Base-by-base conservation (phyloP, 805 yeast species). In the Monosporozyma solicola region DNA sequence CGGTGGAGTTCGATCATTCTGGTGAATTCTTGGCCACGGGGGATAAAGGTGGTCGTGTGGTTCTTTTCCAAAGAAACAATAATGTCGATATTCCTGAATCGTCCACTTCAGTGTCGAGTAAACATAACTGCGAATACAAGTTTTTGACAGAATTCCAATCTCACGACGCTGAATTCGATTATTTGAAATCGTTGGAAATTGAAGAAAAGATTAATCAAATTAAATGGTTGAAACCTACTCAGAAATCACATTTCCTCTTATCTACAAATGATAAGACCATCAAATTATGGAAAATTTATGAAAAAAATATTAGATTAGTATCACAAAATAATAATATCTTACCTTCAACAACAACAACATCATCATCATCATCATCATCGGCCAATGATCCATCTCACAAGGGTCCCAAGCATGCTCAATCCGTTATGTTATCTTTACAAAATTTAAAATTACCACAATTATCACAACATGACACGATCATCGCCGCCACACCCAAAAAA, bases 151-250 rank as follows among this genome's bases (percentile, higher is more conserved):
- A 94, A 70, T 94, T 94, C 72, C 99, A 94, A 75, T 81, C 90
- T 67, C 99, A 94, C 72, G 99, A 94, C 71, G 97, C 98, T 9
- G 99, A 94, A 71, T 94, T 94, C 66, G 99, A 94, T 72, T 94
- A 94, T 72, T 77, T 94, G 59, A 94, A 95, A 73, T 86, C 96
- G 25, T 76, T 94, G 59, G 99, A 95, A 72, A 95, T 94, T 65
- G 99, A 94, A 72, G 99, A 94, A 73, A 92, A 92, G 70, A 95
- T 94, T 71, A 94, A 94, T 74, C 92, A 94, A 73, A 92, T 95
- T 69, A 89, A 90, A 72, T 94, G 99, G 99, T 80, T 95, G 64
- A 83, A 80, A 61, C 82, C 95, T 57, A 52, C 54, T n/a, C 92
- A 90, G 71, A 84, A 85, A 65, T 87, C 97, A n/a, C 92, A 91